Conservation (phyloP, 495 filamentous ascomycete genomes). For the Penicillium argentinense region DNA sequence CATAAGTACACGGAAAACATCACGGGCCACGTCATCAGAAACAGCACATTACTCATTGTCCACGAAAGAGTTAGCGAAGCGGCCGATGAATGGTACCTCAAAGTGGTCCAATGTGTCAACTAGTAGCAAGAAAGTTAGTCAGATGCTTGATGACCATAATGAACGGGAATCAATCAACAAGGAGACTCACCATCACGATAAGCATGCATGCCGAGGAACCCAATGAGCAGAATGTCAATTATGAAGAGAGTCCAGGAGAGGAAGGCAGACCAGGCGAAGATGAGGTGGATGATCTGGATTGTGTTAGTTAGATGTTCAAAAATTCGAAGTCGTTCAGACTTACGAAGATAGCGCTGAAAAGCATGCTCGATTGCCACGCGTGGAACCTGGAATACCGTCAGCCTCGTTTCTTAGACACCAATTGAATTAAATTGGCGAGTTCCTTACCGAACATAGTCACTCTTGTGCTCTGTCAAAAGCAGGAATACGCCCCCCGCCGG, state of each 20-base stretch:
- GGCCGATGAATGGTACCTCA: conserved; percentile 80
- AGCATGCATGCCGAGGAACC: conserved; percentile 71
- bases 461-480: conserved; percentile 86
- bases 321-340: conserved; percentile 18
- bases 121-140: conserved; percentile 18
- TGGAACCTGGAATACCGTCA: conserved; percentile 65
- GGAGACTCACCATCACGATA: conserved; percentile 71
- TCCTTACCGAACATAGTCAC: conserved; percentile 89
- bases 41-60: conserved; percentile 71
- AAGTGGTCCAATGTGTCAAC: conserved; percentile 88
- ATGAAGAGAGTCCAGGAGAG: conserved; percentile 81
- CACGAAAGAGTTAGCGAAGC: conserved; percentile 82
- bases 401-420: not conserved
- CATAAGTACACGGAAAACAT: conserved; percentile 13
- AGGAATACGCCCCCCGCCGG: conserved; percentile 84
- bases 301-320: conserved; percentile 10
- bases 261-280: conserved; percentile 81
- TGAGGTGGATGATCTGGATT: conserved; percentile 66
- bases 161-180: not conserved
- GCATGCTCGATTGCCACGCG: conserved; percentile 88
- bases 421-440: not conserved
- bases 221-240: conserved; percentile 73
- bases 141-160: not conserved
- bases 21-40: not conserved
- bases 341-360: conserved; percentile 84